A percentile compares a stretch with the other conserved stretches of the same genome.
Evolutionary conservation across 1,284 basidiomycete species (phyloP).

Genomic region (Marasmius tenuissimus): DNA sequence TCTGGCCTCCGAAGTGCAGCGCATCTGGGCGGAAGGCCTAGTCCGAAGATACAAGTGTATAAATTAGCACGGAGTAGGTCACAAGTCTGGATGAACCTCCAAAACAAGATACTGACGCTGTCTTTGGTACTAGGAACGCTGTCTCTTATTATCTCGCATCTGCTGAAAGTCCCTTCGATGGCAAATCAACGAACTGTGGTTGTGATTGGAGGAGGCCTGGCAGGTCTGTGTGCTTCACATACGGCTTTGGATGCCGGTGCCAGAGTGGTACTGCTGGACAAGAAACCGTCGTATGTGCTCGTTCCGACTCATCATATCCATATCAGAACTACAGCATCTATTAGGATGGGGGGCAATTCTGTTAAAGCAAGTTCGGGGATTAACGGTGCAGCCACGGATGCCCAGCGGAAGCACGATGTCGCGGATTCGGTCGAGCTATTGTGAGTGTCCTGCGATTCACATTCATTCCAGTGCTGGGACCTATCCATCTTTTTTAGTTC

Average conservation of each 20-base stretch:
- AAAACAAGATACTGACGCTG: not conserved
- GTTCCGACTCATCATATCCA: not conserved
- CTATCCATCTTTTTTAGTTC: conserved; percentile 37
- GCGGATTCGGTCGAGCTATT: conserved; percentile 67
- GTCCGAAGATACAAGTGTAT: not conserved
- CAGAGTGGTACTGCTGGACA: conserved; percentile 76
- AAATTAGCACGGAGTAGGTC: not conserved
- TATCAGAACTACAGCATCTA: not conserved
- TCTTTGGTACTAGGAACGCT: not conserved
- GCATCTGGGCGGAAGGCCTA: too few relatives aligned
- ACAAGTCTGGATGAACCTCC: not conserved
- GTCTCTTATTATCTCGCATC: not conserved
- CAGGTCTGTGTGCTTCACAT: conserved; percentile 78
- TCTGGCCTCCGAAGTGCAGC: too few relatives aligned
- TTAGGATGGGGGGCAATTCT: conserved; percentile 69
- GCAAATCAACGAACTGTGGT: conserved; percentile 33
- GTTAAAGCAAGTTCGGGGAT: conserved; percentile 83
- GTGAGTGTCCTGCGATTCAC: conserved; percentile 11
- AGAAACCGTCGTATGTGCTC: conserved; percentile 46
- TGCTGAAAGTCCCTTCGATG: not conserved
- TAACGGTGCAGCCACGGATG: conserved; percentile 74
- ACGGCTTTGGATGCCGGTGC: conserved; percentile 82
- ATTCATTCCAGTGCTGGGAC: not conserved
- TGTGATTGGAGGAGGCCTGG: conserved; percentile 78
- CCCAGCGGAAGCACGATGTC: conserved; percentile 63